Evolutionary conservation across 2,329 filamentous ascomycete genomes (phyloP), one percentile per base, ranked within the genome.

Genomic region (Arthrocladium fulminans): DNA sequence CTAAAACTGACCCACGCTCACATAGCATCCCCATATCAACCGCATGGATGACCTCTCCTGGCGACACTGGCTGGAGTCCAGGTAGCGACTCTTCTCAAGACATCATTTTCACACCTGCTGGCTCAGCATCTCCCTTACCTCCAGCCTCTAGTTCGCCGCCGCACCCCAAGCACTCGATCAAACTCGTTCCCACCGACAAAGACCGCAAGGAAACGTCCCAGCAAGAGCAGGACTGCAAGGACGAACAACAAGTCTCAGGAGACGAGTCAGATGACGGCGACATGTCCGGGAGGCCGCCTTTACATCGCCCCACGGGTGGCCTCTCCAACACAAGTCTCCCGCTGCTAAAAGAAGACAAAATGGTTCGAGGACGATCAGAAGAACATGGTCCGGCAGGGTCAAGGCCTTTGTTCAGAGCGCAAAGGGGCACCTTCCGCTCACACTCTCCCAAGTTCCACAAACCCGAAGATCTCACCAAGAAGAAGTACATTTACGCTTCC

Each of bases 401-500:
- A 24, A 61, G 64, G 39, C 66, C 70, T 13, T 57, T 61, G 20
- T 67, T 76, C 53, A 69, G 60, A n/a, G 50, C 72, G 37, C 73
- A 79, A 48, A 73, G 78, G 49, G 84, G 81, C 35, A 83, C 83
- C 10, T 81, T 94, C 68, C 81, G 84, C 60, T 88, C 87, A 62
- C 76, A 80, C 59, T 89, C 84, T 61, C 86, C 87, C n/a, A 76
- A 80, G 51, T 71, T 75, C 43, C 71, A 73, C 29, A 73, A 77
- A 57, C 76, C 80, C 15, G 76, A 77, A 55, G 68, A 75, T 51
- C 83, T 81, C 37, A 88, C 86, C 29, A 79, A 79, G 62, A 84
- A 80, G 63, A 88, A 88, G 67, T 97, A 98, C 68, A 83, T 85
- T 20, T 87, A 90, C 63, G 90, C 92, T 1, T 83, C 78, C 45